Evolutionary conservation across 495 filamentous ascomycete genomes (phyloP), one percentile per base, ranked within the genome.

Genomic region (Daldinia childiae): DNA sequence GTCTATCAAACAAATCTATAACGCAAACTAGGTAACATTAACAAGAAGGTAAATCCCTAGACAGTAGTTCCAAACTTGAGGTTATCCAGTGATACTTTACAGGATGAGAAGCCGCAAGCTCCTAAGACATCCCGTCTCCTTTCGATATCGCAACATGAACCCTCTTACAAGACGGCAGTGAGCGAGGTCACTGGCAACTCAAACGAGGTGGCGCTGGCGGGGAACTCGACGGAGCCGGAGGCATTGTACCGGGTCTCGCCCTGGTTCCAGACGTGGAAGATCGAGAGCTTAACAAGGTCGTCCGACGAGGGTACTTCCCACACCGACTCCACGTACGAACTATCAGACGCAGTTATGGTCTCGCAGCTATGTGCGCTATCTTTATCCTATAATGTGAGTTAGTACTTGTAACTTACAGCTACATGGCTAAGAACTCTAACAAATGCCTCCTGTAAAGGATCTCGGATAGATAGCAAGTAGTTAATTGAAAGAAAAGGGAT

Each of bases 241-340:
- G 64, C 64, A 24, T 64, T 73, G 70, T 51, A 73, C 15, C 56
- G 32, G 15, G 56, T 17, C 8, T 62, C 57, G 14, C 50, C 64
- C n/a, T 56, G 11, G 12, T 17, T 36, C 59, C 59, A 72, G 36
- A 60, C 11, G 38, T 72, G 69, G 12, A 36, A 29, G 3, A 72
- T 59, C 6, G 59, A 45, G 38, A 72, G 26, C 45, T 64, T 63
- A 7, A 64, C 48, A 15, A 29, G 12, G 15, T 67, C 54, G 1
- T 17, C 9, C 29, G 24, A 8, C 21, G 64, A 26, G 9, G 41
- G 54, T 4, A 26, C 60, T 8, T 36, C 36, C 59, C 43, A 66
- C 19, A 55, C 32, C 29, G 69, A 63, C 3, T 48, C n/a, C 30
- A 67, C 60, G 0, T 36, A 56, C 7, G 70, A 64, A 24, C 50